Evolutionary conservation across 1,284 basidiomycete genomes (phyloP).

Genomic region (Xerocomus cyaneibrunnescens): DNA sequence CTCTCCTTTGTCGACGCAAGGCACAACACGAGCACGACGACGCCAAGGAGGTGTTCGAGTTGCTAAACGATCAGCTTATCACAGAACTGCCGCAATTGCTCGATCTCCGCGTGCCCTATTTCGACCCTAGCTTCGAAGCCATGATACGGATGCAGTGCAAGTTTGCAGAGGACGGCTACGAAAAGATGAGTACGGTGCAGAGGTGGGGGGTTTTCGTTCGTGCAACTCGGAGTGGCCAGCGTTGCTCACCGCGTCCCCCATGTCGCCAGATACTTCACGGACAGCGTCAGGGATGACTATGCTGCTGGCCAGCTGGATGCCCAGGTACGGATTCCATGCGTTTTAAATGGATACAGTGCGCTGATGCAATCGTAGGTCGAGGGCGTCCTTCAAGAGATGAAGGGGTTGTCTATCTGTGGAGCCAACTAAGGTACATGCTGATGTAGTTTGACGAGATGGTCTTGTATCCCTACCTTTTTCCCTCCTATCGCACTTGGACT

Average conservation of each 20-base stretch:
- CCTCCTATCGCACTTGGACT: neutral
- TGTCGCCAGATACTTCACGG: conserved; percentile 75
- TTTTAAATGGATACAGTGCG: neutral
- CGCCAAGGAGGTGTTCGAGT: conserved; percentile 88
- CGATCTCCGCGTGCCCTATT: conserved; percentile 94
- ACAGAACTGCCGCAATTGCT: conserved; percentile 90
- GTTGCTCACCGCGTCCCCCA: neutral
- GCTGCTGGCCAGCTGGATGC: conserved; percentile 95
- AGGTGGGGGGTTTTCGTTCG: conserved; percentile 47
- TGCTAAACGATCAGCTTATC: conserved; percentile 92
- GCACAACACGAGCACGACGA: conserved; percentile 96
- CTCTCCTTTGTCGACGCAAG: too few relatives aligned
- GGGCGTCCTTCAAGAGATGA: conserved; percentile 93
- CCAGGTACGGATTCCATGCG: conserved; percentile 54
- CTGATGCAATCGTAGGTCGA: conserved; percentile 58
- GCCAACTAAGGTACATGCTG: conserved; percentile 36
- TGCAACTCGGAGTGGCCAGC: neutral
- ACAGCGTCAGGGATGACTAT: conserved; percentile 93
- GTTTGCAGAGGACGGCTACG: conserved; percentile 97
- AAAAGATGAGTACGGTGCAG: conserved; percentile 96
- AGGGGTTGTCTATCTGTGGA: conserved; percentile 90
- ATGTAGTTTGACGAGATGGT: neutral
- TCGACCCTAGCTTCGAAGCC: conserved; percentile 98
- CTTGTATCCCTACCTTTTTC: conserved; percentile 13
- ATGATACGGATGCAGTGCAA: conserved; percentile 98